Conservation (phyloP, 345 rosid genomes). For the Atalantia buxifolia region DNA sequence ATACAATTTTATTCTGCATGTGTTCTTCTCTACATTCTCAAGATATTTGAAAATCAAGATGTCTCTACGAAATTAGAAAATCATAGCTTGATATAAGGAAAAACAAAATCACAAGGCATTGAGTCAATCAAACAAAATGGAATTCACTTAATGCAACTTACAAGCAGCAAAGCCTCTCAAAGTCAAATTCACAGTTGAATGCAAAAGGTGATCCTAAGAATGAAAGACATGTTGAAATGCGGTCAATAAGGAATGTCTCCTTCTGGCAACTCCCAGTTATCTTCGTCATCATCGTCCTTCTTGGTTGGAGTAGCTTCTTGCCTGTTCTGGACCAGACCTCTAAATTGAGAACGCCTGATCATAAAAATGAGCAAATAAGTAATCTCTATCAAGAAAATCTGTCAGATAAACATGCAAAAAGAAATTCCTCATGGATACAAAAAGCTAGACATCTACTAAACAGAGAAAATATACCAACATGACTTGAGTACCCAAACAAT, state of each 20-base stretch:
- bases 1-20: too few relatives aligned
- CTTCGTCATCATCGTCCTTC: slow-evolving; percentile 56
- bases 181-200: slow-evolving; percentile 16
- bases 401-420: not conserved
- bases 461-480: not conserved
- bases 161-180: slow-evolving; percentile 9
- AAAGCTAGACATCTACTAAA: not conserved
- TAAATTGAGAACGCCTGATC: slow-evolving; percentile 47
- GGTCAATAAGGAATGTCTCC: slow-evolving; percentile 49
- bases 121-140: slow-evolving; percentile 13
- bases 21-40: not conserved
- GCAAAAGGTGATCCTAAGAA: slow-evolving; percentile 8
- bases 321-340: slow-evolving; percentile 32
- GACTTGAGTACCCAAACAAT: not conserved
- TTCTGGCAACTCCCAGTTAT: slow-evolving; percentile 88
- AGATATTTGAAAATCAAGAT: not conserved
- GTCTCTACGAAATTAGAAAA: not conserved
- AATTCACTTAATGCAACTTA: slow-evolving; percentile 23
- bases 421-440: not conserved
- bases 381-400: not conserved
- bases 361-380: slow-evolving; percentile 2
- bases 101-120: slow-evolving; percentile 12
- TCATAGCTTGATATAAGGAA: not conserved
- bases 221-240: slow-evolving; percentile 10
- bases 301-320: slow-evolving; percentile 34